These are phyloP conservation scores for Venturia effusa DNA, from an alignment of 2,329 filamentous ascomycete genomes.

Conservation along the genomic window DNA sequence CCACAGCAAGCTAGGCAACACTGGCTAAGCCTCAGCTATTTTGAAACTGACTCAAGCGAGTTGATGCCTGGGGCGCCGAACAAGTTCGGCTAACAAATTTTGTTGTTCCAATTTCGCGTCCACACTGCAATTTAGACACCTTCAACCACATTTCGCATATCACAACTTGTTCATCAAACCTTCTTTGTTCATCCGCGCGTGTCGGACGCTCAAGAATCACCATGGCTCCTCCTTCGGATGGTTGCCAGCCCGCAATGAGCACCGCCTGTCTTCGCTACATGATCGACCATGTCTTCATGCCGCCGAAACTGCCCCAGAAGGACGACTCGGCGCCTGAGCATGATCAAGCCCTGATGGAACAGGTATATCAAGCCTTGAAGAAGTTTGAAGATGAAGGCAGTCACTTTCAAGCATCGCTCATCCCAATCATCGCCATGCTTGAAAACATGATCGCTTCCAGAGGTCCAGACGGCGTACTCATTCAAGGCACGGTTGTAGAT, in stretches of 20 bases:
- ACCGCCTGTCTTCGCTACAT: not conserved
- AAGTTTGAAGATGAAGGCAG: not conserved
- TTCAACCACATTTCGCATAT: not conserved
- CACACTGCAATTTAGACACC: not conserved
- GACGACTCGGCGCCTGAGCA: not conserved
- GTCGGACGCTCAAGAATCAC: too few species aligned
- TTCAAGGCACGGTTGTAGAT: not conserved
- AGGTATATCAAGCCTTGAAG: not conserved
- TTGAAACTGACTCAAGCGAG: not conserved
- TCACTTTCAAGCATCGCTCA: not conserved
- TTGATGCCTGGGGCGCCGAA: not conserved
- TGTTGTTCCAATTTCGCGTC: not conserved
- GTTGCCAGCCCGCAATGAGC: not conserved
- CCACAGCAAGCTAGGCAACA: not conserved
- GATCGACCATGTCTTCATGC: not conserved
- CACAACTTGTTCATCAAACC: not conserved
- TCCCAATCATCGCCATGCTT: not conserved
- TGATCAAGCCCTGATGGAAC: not conserved
- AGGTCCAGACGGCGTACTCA: not conserved
- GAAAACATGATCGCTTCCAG: not conserved
- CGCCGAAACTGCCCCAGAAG: not conserved
- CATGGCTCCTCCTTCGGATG: not conserved
- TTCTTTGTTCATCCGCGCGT: too few species aligned
- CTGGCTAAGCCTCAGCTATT: not conserved
- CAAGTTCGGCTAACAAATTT: not conserved